Percentiles rank a stretch among this genome's conserved stretches.
These are phyloP conservation scores for Macrotyloma uniflorum DNA, from an alignment of 306 rosid species.

Conservation along the genomic window DNA sequence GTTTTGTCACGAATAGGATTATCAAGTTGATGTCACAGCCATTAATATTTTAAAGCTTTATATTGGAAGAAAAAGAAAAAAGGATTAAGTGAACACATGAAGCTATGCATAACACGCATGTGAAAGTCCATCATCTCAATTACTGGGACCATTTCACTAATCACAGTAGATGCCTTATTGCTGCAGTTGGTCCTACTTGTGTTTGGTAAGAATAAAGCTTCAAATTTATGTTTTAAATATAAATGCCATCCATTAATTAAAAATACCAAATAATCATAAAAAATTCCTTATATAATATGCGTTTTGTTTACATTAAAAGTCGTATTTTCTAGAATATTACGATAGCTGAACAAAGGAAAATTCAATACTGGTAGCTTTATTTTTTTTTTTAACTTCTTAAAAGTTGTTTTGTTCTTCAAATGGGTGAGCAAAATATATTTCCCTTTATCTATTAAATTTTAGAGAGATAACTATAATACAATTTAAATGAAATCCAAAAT, in stretches of 20 bases:
- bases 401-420: neutral
- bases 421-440: neutral
- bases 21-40: neutral
- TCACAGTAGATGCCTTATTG: neutral
- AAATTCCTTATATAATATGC: neutral
- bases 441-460: neutral
- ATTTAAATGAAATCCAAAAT: neutral
- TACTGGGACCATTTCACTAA: slow-evolving; percentile 1
- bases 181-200: neutral
- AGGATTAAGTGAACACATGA: neutral
- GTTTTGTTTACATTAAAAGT: neutral
- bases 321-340: neutral
- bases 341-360: neutral
- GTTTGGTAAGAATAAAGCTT: neutral
- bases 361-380: neutral
- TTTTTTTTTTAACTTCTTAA: neutral
- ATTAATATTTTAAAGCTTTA: neutral
- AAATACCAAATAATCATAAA: neutral
- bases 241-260: neutral
- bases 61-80: neutral
- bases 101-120: neutral
- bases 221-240: neutral
- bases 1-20: slow-evolving; percentile 1
- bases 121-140: neutral
- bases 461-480: neutral